phyloP scores from a whole-genome alignment of 2,329 filamentous ascomycete species.

The Penicillium sp. region DNA sequence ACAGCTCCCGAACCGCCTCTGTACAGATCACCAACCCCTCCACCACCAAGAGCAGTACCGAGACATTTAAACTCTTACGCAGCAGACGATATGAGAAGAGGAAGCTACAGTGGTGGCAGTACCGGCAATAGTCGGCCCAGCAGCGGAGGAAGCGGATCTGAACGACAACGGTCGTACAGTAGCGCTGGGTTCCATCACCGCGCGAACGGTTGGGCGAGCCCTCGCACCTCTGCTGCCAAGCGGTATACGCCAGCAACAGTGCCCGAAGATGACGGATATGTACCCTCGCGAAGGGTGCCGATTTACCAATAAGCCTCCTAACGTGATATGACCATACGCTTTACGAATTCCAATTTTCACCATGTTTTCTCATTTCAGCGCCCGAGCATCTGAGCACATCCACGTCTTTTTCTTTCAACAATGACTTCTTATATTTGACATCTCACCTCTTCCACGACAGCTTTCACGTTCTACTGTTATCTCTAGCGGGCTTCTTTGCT shows the following conservation, averaged over 20 bases:
- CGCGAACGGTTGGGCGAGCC: constrained; percentile 19
- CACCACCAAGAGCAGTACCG: constrained; percentile 16
- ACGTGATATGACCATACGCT: not conserved
- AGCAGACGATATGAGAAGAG: constrained; percentile 26
- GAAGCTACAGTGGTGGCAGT: constrained; percentile 25
- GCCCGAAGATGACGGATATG: constrained; percentile 17
- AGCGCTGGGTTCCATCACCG: constrained; percentile 16
- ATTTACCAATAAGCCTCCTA: constrained; percentile 19
- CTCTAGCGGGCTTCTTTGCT: not conserved
- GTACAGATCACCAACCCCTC: constrained; percentile 12
- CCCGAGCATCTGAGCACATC: not conserved
- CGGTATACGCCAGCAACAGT: constrained; percentile 19
- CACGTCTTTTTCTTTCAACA: not conserved
- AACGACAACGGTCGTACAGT: constrained; percentile 25
- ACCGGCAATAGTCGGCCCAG: constrained; percentile 18
- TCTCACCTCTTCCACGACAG: not conserved
- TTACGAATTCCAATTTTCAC: not conserved
- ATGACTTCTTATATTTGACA: not conserved
- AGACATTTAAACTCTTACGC: constrained; percentile 25
- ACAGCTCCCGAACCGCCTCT: constrained; percentile 19
- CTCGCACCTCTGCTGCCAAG: constrained; percentile 21
- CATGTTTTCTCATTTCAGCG: not conserved
- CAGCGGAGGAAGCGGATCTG: constrained; percentile 27
- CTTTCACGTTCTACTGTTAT: not conserved
- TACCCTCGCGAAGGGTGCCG: constrained; percentile 14